phyloP scores from a whole-genome alignment of 2,329 filamentous ascomycete species.

The Fusarium aywerte region DNA sequence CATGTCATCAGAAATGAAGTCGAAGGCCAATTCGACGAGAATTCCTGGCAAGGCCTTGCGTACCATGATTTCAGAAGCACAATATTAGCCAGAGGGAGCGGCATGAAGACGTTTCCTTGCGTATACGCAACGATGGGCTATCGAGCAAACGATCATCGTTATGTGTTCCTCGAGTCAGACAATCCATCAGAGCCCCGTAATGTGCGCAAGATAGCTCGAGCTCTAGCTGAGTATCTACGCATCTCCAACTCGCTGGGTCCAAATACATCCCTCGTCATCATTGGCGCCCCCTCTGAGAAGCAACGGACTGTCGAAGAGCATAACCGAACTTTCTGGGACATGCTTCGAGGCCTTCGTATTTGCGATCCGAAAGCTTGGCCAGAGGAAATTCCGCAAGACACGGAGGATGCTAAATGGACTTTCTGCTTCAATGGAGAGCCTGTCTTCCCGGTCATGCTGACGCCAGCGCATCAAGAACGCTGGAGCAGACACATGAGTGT shows the following conservation, averaged over 20 bases:
- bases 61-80: slow-evolving; percentile 2
- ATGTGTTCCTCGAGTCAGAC: slow-evolving; percentile 7
- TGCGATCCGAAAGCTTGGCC: slow-evolving; percentile 4
- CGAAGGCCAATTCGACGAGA: background rate
- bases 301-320: background rate
- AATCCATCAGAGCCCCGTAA: background rate
- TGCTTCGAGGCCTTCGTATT: slow-evolving; percentile 6
- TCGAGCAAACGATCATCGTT: background rate
- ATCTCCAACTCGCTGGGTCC: background rate
- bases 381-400: background rate
- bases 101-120: background rate
- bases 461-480: slow-evolving; percentile 1
- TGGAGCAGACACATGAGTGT: slow-evolving; percentile 16
- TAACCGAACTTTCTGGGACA: slow-evolving; percentile 9
- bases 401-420: background rate
- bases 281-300: background rate
- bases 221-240: slow-evolving; percentile 1
- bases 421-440: slow-evolving; percentile 9
- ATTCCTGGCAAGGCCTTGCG: slow-evolving; percentile 7
- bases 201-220: background rate
- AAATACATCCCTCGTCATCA: background rate
- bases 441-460: slow-evolving; percentile 6
- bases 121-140: slow-evolving; percentile 6
- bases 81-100: background rate
- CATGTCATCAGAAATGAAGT: background rate